phyloP scores from a whole-genome alignment of 805 yeast genomes.

The Schizosaccharomyces octosporus region DNA sequence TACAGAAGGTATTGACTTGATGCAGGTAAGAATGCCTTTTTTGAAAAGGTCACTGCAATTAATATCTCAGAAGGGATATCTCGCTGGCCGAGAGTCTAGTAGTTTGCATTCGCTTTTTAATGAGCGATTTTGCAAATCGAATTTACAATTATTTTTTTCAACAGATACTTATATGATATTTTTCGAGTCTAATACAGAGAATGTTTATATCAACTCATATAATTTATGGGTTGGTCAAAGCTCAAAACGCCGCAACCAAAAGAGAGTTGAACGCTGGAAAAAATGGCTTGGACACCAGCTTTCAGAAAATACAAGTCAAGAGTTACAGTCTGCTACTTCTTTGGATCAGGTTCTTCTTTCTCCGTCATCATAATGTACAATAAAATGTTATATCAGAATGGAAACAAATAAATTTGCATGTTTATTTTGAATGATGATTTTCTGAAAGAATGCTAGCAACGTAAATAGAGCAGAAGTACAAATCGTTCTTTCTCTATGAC shows the following conservation, averaged over 20 bases:
- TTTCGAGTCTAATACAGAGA: background rate
- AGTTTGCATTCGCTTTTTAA: background rate
- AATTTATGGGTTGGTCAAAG: background rate
- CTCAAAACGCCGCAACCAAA: background rate
- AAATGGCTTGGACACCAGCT: background rate
- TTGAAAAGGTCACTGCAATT: slow-evolving; percentile 11
- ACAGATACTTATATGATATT: background rate
- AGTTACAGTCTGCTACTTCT: background rate
- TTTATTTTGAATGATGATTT: background rate
- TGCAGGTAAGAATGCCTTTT: slow-evolving; percentile 57
- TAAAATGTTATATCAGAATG: background rate
- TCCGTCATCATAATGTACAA: background rate
- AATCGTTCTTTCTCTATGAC: background rate
- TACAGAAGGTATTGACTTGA: slow-evolving; percentile 78
- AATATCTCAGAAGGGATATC: background rate
- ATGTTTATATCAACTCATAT: background rate
- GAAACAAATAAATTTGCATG: background rate
- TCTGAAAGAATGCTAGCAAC: background rate
- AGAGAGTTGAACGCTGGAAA: background rate
- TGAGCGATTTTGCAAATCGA: background rate
- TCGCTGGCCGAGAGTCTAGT: background rate
- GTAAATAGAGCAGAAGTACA: background rate
- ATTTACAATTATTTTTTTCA: background rate
- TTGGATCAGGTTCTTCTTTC: background rate
- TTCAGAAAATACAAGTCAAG: background rate